Conservation (phyloP, 495 filamentous ascomycete species). For the Opeltia flavorubescens region DNA sequence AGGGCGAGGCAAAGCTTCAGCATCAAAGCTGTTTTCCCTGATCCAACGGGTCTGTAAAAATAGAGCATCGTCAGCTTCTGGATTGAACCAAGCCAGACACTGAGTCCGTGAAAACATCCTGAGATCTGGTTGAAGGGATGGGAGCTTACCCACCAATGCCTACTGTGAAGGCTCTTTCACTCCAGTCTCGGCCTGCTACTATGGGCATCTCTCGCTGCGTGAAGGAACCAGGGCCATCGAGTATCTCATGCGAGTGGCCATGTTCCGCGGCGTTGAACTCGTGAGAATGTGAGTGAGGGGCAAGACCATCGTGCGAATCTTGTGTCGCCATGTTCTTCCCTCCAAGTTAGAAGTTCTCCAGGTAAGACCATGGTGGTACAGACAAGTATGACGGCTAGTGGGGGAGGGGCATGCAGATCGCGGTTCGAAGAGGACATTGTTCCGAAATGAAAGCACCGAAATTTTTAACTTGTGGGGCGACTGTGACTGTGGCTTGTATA, state of each 20-base stretch:
- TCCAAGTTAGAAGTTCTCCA: neutral
- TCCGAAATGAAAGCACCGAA: too few relatives aligned
- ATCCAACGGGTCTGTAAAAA: conserved; percentile 72
- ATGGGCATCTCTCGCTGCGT: conserved; percentile 87
- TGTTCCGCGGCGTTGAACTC: conserved; percentile 61
- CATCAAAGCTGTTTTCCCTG: conserved; percentile 96
- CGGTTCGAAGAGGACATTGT: too few relatives aligned
- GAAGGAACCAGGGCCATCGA: conserved; percentile 86
- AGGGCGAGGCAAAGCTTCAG: conserved; percentile 72
- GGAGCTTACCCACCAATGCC: conserved; percentile 83
- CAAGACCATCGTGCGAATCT: conserved; percentile 22
- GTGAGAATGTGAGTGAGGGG: conserved; percentile 52
- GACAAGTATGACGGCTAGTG: too few relatives aligned
- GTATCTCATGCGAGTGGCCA: conserved; percentile 90
- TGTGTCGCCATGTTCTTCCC: conserved; percentile 1
- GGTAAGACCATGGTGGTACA: too few relatives aligned
- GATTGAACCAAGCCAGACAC: neutral
- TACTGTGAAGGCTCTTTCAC: conserved; percentile 82
- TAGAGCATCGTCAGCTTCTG: conserved; percentile 9
- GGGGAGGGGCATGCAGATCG: too few relatives aligned
- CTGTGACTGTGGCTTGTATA: too few relatives aligned
- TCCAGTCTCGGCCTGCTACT: conserved; percentile 75
- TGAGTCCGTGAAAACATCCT: neutral
- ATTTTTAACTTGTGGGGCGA: too few relatives aligned
- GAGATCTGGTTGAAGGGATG: neutral